Base-by-base conservation (phyloP, 2,329 filamentous ascomycete genomes). In the Orbilia ellipsospora region DNA sequence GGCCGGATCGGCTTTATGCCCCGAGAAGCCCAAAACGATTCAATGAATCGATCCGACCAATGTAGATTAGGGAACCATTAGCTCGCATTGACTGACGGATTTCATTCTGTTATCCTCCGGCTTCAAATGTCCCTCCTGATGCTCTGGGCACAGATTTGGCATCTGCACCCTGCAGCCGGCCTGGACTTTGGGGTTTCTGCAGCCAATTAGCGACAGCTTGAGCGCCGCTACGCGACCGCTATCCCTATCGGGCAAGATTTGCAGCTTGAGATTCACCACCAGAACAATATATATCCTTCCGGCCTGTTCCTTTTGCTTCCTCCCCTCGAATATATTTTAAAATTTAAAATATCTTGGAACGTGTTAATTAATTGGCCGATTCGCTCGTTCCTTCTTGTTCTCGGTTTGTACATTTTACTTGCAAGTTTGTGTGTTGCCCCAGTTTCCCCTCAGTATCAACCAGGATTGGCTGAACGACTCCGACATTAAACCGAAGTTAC, bases 41-140 rank as follows among this genome's bases (percentile, higher is more conserved):
- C n/a, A 54, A 67, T 62, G 54, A 18, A 63, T 67, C 50, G 31
- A 68, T 66, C 59, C 42, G 45, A 67, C 45, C 52, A 64, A 56
- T 67, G 31, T 62, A 74, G 60, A 68, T 57, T 63, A 54, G 52
- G 40, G 59, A 52, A 60, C 42, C 40, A 62, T 57, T 15, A 65
- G 42, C 56, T 74, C 70, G 70, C 63, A 74, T 74, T 74, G 70
- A 62, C 63, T 74, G 57, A 45, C 70, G 59, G 57, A 66, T 74
- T 67, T 74, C 63, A 66, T 48, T 48, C 54, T 31, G 28, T 57
- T 63, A 73, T 57, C 57, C 59, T 63, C 70, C 70, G 70, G 70
- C 50, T 74, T 68, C 59, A 28, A 42, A 61, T 66, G 50, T 67
- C 70, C 57, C 31, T 28, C 63, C 51, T 74, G 51, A 67, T 51